Evolutionary conservation across 2,329 filamentous ascomycete species (phyloP), one percentile per base, ranked within the genome.

Genomic region (Periconia sp.): DNA sequence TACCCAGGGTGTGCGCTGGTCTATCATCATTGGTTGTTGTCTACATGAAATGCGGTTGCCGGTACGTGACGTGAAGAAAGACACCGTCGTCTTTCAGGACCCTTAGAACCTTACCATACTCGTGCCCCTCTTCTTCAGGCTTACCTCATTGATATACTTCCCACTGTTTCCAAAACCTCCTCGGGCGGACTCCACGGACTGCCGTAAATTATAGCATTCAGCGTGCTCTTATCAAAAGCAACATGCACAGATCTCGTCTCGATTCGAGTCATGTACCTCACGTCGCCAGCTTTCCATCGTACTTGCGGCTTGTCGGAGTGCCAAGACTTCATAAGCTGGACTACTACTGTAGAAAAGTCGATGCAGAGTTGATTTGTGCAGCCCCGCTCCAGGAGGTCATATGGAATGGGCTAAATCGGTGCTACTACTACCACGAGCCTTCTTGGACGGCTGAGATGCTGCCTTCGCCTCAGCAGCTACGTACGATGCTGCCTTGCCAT

Each of bases 181-280:
- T 72, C 67, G 0, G 78, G 78, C 2, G 79, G 79, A 46, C 66
- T 74, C 78, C 78, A 82, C 0, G 73, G 74, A 48, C 73, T 79
- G 2, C 79, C 78, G 52, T 78, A 70, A 22, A 82, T 77, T 74
- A 82, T 80, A 32, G 75, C 77, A 61, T 82, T 78, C 3, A 82
- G 63, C 1, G 78, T 82, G 3, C 73, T 73, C 57, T 83, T 83
- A 50, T 82, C 78, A 50, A 85, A 81, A 9, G 80, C 80, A 5
- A 84, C 71, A 52, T 81, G 77, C 26, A 85, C 57, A 1, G 72
- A 75, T 1, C 46, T 54, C 22, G 70, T 61, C 1, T 64, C 54
- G 1, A 81, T 52, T 1, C 59, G 57, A 7, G 61, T 53, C 71
- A 84, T 76, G 24, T 77, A 50, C 5, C 80, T 75, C 3, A 84